A percentile compares a stretch with the other conserved stretches of the same genome.
Conservation (phyloP, 2,329 filamentous ascomycete genomes). For the Thielaviopsis populi region DNA sequence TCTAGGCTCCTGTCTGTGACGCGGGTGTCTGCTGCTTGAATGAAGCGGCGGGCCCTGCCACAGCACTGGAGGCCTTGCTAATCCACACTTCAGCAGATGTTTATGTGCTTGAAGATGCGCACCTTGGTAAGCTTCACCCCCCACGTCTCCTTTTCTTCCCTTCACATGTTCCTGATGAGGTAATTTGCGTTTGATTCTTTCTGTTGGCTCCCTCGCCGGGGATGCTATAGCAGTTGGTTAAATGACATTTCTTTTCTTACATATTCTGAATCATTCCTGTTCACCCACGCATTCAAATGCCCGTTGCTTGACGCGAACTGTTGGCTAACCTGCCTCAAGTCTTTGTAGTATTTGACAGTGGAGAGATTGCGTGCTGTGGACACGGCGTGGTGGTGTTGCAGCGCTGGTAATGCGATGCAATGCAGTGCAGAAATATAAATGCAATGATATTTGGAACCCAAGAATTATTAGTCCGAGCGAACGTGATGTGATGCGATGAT, state of each 20-base stretch:
- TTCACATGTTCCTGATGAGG: slow-evolving; percentile 55
- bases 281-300: not conserved
- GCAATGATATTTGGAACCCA: too few relatives aligned
- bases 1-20: not conserved
- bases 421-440: too few relatives aligned
- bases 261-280: slow-evolving; percentile 69
- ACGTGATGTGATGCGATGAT: too few relatives aligned
- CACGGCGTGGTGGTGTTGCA: too few relatives aligned
- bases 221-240: slow-evolving; percentile 60
- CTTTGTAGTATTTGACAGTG: not conserved
- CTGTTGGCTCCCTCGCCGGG: slow-evolving; percentile 80
- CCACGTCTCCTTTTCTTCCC: slow-evolving; percentile 11
- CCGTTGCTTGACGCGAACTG: not conserved
- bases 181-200: slow-evolving; percentile 97
- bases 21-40: not conserved
- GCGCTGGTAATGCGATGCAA: too few relatives aligned
- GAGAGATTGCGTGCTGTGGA: not conserved
- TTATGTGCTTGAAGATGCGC: not conserved
- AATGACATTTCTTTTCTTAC: slow-evolving; percentile 93
- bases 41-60: not conserved
- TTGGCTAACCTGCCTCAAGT: not conserved
- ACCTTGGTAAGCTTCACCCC: slow-evolving; percentile 20
- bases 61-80: not conserved
- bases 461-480: too few relatives aligned
- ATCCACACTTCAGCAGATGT: not conserved